phyloP scores from a whole-genome alignment of 1,284 basidiomycete species.

The Anthracocystis setariae region DNA sequence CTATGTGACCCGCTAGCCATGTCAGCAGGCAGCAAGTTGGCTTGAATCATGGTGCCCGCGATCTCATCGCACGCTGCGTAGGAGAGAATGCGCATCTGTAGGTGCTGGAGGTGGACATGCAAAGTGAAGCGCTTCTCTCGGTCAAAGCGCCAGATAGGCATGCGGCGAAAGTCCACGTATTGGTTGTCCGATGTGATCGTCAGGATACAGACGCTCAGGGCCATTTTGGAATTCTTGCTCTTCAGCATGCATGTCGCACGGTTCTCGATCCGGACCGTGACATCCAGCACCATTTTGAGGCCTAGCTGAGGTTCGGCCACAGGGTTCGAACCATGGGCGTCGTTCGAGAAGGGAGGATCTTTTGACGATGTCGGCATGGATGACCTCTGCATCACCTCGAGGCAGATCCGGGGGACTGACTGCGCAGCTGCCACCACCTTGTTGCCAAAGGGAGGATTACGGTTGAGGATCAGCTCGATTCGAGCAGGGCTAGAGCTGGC shows the following conservation, averaged over 20 bases:
- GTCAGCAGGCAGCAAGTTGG: slow-evolving; percentile 37
- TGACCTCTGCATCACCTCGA: slow-evolving; percentile 41
- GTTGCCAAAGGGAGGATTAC: slow-evolving; percentile 53
- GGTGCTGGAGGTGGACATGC: slow-evolving; percentile 55
- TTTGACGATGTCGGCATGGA: slow-evolving; percentile 13
- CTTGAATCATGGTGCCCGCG: slow-evolving; percentile 34
- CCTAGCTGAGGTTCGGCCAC: not conserved
- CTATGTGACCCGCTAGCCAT: slow-evolving; percentile 32
- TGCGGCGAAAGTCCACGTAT: slow-evolving; percentile 50
- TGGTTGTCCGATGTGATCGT: slow-evolving; percentile 31
- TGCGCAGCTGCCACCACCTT: slow-evolving; percentile 40
- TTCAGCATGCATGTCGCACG: slow-evolving; percentile 38
- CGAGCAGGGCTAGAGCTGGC: slow-evolving; percentile 31
- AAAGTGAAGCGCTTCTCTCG: slow-evolving; percentile 48
- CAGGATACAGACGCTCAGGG: slow-evolving; percentile 34
- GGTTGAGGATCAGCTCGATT: slow-evolving; percentile 55
- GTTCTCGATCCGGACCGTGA: slow-evolving; percentile 33
- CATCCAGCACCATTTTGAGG: slow-evolving; percentile 25
- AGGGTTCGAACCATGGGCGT: no score
- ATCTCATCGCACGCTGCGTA: slow-evolving; percentile 48
- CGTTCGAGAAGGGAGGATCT: not conserved
- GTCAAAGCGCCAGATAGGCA: slow-evolving; percentile 44
- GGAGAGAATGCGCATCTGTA: slow-evolving; percentile 55
- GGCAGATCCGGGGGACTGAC: slow-evolving; percentile 40
- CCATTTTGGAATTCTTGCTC: slow-evolving; percentile 41